These are phyloP conservation scores for Colletotrichum paranaense DNA, from an alignment of 2,329 filamentous ascomycete genomes.

Conservation along the genomic window DNA sequence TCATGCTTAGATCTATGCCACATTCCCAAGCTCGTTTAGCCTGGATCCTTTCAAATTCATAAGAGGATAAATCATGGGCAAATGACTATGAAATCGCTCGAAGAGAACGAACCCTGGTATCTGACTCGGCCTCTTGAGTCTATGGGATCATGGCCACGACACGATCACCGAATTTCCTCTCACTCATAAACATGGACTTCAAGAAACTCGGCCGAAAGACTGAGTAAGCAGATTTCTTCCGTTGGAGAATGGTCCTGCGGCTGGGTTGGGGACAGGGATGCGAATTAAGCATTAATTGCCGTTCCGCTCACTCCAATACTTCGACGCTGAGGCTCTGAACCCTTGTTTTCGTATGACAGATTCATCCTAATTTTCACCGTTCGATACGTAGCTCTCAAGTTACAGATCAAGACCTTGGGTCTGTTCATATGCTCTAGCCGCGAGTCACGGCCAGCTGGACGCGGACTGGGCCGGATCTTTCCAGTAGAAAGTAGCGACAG, in stretches of 20 bases:
- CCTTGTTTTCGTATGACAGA: not conserved
- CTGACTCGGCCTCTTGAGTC: too few relatives aligned
- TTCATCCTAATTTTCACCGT: not conserved
- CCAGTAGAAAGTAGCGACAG: not conserved
- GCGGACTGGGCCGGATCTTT: not conserved
- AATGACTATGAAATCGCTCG: not conserved
- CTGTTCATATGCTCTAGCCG: not conserved
- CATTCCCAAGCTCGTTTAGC: not conserved
- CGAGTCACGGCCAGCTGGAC: slow-evolving; percentile 13
- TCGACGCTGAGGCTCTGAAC: not conserved
- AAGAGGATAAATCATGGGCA: too few relatives aligned
- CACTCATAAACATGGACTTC: too few relatives aligned
- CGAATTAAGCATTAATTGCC: not conserved
- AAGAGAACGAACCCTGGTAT: not conserved
- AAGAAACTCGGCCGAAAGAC: not conserved
- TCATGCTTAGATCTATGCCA: not conserved
- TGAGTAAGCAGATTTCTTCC: not conserved
- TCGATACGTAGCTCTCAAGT: not conserved
- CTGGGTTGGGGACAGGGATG: not conserved
- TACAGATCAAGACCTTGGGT: not conserved
- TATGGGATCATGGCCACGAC: too few relatives aligned
- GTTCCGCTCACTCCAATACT: not conserved
- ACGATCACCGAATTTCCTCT: too few relatives aligned
- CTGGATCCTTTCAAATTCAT: not conserved
- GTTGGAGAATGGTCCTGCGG: not conserved